These are phyloP conservation scores for Colletotrichum sansevieriae DNA, from an alignment of 2,329 filamentous ascomycete genomes.

Conservation along the genomic window DNA sequence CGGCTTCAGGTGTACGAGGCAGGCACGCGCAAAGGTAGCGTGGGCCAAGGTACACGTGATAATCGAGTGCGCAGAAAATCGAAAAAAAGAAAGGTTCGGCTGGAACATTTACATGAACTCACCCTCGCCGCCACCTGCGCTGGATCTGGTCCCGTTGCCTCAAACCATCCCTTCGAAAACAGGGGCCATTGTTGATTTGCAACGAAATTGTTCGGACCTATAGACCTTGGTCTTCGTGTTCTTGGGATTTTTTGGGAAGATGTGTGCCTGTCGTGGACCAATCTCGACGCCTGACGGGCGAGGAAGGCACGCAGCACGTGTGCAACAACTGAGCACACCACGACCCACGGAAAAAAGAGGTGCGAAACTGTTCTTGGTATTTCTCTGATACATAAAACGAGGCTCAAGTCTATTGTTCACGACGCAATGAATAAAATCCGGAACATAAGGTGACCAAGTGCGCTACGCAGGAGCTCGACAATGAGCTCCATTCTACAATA, in stretches of 20 bases:
- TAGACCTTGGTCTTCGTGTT: not conserved
- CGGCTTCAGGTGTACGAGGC: not conserved
- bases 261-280: too few species aligned
- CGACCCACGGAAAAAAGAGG: too few species aligned
- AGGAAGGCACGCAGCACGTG: too few species aligned
- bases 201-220: not conserved
- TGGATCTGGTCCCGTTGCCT: conserved; percentile 11
- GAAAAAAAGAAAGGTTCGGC: conserved; percentile 1
- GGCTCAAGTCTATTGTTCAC: too few species aligned
- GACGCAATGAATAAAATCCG: too few species aligned
- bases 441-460: too few species aligned
- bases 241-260: too few species aligned
- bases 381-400: too few species aligned
- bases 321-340: too few species aligned
- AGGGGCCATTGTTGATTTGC: conserved; percentile 10
- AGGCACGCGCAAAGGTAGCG: fast-evolving
- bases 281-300: too few species aligned
- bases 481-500: not conserved
- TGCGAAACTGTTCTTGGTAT: too few species aligned
- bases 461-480: too few species aligned
- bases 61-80: fast-evolving
- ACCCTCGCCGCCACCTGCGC: conserved; percentile 10
- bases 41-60: not conserved
- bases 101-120: conserved; percentile 5
- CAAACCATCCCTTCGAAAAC: conserved; percentile 15